These are phyloP conservation scores for Stagonosporopsis rhizophila DNA, from an alignment of 2,329 filamentous ascomycete genomes.

Conservation along the genomic window DNA sequence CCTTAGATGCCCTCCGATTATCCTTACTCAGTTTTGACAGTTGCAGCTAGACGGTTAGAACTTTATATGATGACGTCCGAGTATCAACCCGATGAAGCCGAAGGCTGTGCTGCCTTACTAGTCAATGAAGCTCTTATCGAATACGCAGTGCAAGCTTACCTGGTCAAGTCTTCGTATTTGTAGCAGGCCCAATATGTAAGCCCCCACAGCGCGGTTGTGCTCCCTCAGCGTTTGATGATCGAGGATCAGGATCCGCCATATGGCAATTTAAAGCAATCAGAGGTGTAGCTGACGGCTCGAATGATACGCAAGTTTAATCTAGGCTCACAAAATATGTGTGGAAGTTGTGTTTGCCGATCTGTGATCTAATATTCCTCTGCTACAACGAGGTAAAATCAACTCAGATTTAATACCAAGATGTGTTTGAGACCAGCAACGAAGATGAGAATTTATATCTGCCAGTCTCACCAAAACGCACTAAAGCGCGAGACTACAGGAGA, in stretches of 20 bases:
- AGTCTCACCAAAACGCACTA: not conserved
- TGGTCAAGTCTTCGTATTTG: not conserved
- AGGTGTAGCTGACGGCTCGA: not conserved
- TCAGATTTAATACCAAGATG: not conserved
- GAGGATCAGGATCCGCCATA: constrained; percentile 2
- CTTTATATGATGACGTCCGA: not conserved
- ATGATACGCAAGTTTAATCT: not conserved
- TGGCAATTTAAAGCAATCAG: not conserved
- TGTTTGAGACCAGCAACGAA: not conserved
- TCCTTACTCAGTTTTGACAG: not conserved
- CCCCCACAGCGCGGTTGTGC: constrained; percentile 15
- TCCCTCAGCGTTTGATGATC: not conserved
- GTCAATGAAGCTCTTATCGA: not conserved
- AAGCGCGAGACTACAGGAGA: not conserved
- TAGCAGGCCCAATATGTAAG: not conserved
- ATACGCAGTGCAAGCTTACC: not conserved
- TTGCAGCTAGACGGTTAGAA: not conserved
- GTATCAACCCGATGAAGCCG: not conserved
- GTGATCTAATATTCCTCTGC: not conserved
- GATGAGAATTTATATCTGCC: not conserved
- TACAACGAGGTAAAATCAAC: not conserved
- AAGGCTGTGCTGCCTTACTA: not conserved
- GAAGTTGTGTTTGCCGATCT: not conserved
- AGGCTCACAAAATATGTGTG: not conserved
- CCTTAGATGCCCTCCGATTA: not conserved